Conservation (phyloP, 768 basidiomycete species). For the Pulveroboletus sp. region DNA sequence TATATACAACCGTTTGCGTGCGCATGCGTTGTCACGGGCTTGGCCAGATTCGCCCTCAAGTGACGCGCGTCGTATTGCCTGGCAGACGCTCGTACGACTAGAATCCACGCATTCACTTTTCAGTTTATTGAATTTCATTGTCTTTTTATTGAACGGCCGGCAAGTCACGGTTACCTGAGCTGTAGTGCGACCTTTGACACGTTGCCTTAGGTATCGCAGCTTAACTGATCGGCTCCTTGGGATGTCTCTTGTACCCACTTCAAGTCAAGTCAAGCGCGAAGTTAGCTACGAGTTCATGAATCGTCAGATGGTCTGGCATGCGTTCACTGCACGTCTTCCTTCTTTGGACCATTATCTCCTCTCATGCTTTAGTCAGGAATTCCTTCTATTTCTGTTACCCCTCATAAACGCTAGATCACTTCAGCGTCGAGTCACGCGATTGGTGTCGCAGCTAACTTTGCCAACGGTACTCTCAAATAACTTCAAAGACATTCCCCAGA, state of each 20-base stretch:
- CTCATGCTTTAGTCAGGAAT: conserved; percentile 63
- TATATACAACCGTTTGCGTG: conserved; percentile 65
- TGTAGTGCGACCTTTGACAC: not conserved
- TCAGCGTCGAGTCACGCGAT: conserved; percentile 49
- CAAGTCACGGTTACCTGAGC: conserved; percentile 33
- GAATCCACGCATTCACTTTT: conserved; percentile 65
- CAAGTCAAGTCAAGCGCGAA: conserved; percentile 65
- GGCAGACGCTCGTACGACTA: conserved; percentile 60
- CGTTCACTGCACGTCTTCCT: conserved; percentile 73
- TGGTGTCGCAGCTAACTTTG: conserved; percentile 21
- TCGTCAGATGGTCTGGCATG: conserved; percentile 98
- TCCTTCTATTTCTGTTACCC: conserved; percentile 87
- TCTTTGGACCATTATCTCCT: not conserved
- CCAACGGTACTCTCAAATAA: conserved; percentile 32
- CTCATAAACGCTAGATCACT: conserved; percentile 67
- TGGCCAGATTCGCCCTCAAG: conserved; percentile 90
- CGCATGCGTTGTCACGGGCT: conserved; percentile 72
- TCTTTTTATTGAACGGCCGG: conserved; percentile 86
- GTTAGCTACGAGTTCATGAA: conserved; percentile 99
- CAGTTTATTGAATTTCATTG: conserved; percentile 69
- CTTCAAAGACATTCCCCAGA: conserved; percentile 13
- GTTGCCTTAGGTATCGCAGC: conserved; percentile 70
- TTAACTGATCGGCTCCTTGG: conserved; percentile 71
- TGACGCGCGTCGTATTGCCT: conserved; percentile 67
- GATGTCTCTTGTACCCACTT: conserved; percentile 70